Evolutionary conservation across 2,329 filamentous ascomycete species (phyloP), one percentile per base, ranked within the genome.

Genomic region (Colletotrichum sp.): DNA sequence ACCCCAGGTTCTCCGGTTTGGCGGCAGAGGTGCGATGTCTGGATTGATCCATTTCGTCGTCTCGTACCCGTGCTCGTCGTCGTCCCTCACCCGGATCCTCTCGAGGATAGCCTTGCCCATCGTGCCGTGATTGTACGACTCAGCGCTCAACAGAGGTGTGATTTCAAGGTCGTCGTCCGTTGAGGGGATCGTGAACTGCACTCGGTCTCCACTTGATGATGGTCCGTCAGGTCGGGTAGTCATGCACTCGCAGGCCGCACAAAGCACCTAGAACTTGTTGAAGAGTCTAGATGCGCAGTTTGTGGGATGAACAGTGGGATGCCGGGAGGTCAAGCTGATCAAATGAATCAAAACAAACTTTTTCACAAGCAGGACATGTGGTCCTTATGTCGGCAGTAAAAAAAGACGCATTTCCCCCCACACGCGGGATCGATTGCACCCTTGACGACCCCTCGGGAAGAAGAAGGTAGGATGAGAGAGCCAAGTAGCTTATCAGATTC

Each of bases 31-130:
- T 15, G 84, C 83, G 34, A 86, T 79, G 59, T 85, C 85, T 78
- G 86, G 86, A 72, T 90, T 90, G 30, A 86, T 88, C 88, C 88
- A 90, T 34, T 84, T 82, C 67, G 87, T 85, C 0, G 87, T 88
- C 73, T 89, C 85, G 49, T 78, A 78, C 6, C 77, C 77, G 65
- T 78, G 75, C 60, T 77, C 75, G 0, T 39, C 32, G 49, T 78
- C 75, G 26, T 78, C 77, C 3, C 44, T 69, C 36, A 78, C 77
- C n/a, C 66, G 21, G 10, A 78, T 26, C 21, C 60, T 76, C 8
- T 78, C 69, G 44, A 78, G 30, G 2, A 76, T 28, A 8, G 36
- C 44, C 39, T 44, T 75, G 9, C 32, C 26, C 77, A 78, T 78
- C 13, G 16, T 70, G 62, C 1, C 52, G 21, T 21, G 59, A 63